Evolutionary conservation across 306 rosid genomes (phyloP).

Genomic region (Cucumis hystrix): DNA sequence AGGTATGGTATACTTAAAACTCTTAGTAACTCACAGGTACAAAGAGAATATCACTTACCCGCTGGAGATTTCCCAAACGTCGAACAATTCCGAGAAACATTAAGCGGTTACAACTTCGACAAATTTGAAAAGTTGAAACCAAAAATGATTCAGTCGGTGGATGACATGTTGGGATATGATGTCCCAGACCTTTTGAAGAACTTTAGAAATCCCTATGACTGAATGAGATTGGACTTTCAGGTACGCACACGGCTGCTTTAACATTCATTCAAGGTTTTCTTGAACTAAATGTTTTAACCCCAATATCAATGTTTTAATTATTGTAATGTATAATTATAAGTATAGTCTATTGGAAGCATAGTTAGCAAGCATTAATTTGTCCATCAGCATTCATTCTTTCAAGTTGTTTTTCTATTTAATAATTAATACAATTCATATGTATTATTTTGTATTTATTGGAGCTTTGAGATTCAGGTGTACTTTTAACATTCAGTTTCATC

Average conservation of each 20-base stretch:
- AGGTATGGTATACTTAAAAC: neutral
- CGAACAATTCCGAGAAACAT: slow-evolving; percentile 53
- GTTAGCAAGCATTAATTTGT: neutral
- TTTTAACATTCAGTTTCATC: neutral
- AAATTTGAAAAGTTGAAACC: slow-evolving; percentile 81
- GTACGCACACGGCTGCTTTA: neutral
- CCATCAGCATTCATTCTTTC: neutral
- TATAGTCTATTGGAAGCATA: neutral
- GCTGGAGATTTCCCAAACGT: slow-evolving; percentile 80
- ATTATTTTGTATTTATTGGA: neutral
- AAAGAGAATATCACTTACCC: slow-evolving; percentile 74
- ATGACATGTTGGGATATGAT: slow-evolving; percentile 87
- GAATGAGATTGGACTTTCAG: neutral
- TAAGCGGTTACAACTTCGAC: slow-evolving; percentile 57
- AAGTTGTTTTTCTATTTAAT: neutral
- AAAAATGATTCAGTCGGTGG: slow-evolving; percentile 63
- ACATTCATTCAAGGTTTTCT: neutral
- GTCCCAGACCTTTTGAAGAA: slow-evolving; percentile 72
- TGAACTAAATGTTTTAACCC: neutral
- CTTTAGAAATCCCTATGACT: slow-evolving; percentile 74
- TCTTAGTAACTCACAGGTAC: slow-evolving; percentile 33
- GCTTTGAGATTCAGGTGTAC: neutral
- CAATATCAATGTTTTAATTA: neutral
- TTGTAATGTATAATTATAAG: neutral
- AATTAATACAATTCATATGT: neutral